A percentile compares a stretch with the other conserved stretches of the same genome.
Evolutionary conservation across 345 rosid genomes (phyloP).

Genomic region (Eutrema yunnanense): DNA sequence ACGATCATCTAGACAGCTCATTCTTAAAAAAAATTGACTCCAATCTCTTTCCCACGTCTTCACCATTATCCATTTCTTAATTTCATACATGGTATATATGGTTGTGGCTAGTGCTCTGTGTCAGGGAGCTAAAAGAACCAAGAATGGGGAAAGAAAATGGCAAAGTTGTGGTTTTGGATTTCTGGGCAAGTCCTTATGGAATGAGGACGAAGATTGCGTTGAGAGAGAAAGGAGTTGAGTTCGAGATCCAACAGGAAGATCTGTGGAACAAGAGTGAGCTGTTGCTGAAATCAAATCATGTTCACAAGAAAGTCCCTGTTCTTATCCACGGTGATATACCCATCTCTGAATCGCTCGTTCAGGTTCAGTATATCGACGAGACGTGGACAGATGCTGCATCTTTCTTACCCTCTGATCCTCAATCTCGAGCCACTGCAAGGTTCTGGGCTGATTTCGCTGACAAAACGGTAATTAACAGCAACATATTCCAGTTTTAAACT

Average conservation of each 20-base stretch:
- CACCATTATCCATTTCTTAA: background rate
- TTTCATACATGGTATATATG: background rate
- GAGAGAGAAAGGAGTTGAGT: constrained; percentile 31
- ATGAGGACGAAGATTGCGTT: constrained; percentile 34
- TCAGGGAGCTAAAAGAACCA: background rate
- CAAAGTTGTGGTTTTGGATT: constrained; percentile 30
- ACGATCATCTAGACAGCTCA: constrained; percentile 14
- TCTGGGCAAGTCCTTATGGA: constrained; percentile 33
- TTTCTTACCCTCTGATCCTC: constrained; percentile 31
- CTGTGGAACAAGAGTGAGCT: constrained; percentile 33
- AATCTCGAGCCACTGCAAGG: constrained; percentile 31
- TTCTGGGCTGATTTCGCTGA: constrained; percentile 33
- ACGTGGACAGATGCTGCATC: constrained; percentile 20
- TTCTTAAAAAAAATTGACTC: constrained; percentile 1
- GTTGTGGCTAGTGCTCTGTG: background rate
- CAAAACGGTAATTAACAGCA: constrained; percentile 26
- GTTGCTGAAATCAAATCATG: constrained; percentile 26
- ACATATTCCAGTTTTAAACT: background rate
- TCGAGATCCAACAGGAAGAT: constrained; percentile 26
- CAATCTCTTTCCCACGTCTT: constrained; percentile 17
- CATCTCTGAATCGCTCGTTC: constrained; percentile 21
- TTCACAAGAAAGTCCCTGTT: constrained; percentile 35
- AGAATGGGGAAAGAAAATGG: constrained; percentile 23
- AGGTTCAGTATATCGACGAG: constrained; percentile 34
- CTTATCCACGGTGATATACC: constrained; percentile 20